Evolutionary conservation across 805 yeast genomes (phyloP).

Genomic region (Candida silvicultrix): DNA sequence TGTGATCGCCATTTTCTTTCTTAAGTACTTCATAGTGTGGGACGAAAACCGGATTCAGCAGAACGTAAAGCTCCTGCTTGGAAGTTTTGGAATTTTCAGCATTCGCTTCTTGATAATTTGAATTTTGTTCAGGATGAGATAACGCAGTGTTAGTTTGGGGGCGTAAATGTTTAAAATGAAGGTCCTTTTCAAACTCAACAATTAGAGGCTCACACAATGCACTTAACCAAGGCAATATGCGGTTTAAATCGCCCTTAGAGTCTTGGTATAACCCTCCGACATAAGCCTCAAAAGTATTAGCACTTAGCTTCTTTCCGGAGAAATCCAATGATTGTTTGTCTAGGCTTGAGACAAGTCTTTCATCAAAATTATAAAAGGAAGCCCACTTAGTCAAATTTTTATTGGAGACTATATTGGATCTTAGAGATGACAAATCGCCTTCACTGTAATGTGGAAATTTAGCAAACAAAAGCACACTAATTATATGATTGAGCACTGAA

Average conservation of each 20-base stretch:
- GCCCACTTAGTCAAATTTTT: conserved; percentile 63
- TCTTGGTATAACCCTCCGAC: conserved; percentile 73
- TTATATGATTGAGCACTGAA: conserved; percentile 59
- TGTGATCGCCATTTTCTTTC: conserved; percentile 33
- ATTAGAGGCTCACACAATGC: conserved; percentile 28
- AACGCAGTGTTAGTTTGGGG: no score
- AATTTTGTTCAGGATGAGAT: conserved; percentile 10
- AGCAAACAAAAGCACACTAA: conserved; percentile 56
- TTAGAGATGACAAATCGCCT: conserved; percentile 65
- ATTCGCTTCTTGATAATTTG: conserved; percentile 55
- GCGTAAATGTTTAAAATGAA: no score
- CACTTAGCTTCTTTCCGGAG: conserved; percentile 59
- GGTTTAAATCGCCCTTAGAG: conserved; percentile 33
- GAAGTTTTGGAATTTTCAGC: conserved; percentile 32
- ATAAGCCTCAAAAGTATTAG: conserved; percentile 88
- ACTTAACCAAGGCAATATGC: conserved; percentile 46
- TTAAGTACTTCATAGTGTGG: conserved; percentile 44
- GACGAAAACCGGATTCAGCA: conserved; percentile 50
- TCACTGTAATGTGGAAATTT: conserved; percentile 63
- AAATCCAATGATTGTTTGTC: conserved; percentile 20
- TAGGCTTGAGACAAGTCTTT: conserved; percentile 40
- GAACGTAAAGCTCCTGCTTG: conserved; percentile 54
- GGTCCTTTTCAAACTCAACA: neutral
- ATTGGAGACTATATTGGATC: conserved; percentile 67
- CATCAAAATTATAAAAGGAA: conserved; percentile 53